Evolutionary conservation across 2,329 filamentous ascomycete species (phyloP), one percentile per base, ranked within the genome.

Genomic region (Fusarium devonianum): DNA sequence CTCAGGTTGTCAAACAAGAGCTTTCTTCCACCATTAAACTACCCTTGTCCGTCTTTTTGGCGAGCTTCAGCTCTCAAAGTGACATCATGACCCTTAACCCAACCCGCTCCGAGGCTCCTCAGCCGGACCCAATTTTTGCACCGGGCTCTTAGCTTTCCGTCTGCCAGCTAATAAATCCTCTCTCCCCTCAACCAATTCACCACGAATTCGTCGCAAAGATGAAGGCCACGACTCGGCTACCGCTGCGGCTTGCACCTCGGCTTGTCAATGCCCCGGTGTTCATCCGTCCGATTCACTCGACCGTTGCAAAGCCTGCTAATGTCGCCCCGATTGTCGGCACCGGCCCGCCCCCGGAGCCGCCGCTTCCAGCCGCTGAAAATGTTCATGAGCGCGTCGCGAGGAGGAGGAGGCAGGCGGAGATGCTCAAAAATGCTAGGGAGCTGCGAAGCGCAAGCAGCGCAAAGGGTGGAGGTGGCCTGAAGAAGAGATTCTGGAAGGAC

Each of bases 401-500:
- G 40, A 75, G 81, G 45, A 73, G 71, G 64, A 76, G 71, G 53
- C 82, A 86, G 65, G 82, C 80, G 21, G 78, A 80, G 63, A 67
- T 84, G 58, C 73, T 84, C 41, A 78, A 78, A 68, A 71, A 71
- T 39, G 80, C 79, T 5, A 77, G 77, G 60, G 76, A 78, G 50
- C 67, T 81, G 19, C 74, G 79, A 22, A 73, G 36, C 28, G 63
- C 66, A 1, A 65, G 59, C 13, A 62, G 63, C 23, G 67, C 63
- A 23, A 75, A 72, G 51, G 59, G 79, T 56, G 76, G 78, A 2
- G 75, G 71, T 16, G 75, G 70, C 25, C 67, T 82, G 48, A 78
- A 86, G 66, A 89, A 86, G 75, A 82, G 92, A 42, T 97, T 97
- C 76, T 97, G 93, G 93, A 90, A 88, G 71, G 83, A 94, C 67